A percentile compares a stretch with the other conserved stretches of the same genome.
Evolutionary conservation across 2,329 filamentous ascomycete species (phyloP).

Genomic region (Pyrenochaeta sp.): DNA sequence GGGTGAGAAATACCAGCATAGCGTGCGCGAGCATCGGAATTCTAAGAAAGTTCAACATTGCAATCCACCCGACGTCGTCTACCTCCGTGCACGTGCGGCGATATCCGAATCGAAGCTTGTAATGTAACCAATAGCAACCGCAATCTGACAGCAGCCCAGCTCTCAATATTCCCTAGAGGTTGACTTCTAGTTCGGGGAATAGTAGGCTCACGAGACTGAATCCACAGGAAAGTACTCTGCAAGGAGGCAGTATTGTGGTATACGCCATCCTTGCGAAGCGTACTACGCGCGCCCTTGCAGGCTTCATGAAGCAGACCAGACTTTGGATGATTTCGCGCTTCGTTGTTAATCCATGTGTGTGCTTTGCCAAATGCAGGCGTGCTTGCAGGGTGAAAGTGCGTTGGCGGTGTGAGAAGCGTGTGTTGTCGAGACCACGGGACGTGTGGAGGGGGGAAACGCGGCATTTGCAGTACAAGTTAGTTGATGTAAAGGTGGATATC

Average conservation of each 20-base stretch:
- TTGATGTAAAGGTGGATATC: too few relatives aligned
- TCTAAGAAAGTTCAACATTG: neutral
- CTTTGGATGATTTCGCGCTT: neutral
- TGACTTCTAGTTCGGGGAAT: neutral
- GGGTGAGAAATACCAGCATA: neutral
- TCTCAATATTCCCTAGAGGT: neutral
- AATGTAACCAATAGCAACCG: neutral
- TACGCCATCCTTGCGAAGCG: neutral
- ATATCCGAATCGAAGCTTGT: neutral
- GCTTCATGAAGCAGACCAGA: neutral
- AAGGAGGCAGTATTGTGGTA: neutral
- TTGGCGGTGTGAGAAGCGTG: neutral
- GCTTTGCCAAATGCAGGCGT: neutral
- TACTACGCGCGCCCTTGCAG: neutral
- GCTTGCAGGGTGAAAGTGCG: neutral
- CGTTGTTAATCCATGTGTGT: neutral
- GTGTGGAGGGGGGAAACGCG: neutral
- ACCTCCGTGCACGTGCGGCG: constrained; percentile 1
- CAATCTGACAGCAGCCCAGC: neutral
- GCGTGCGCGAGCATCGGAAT: neutral
- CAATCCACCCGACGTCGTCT: neutral
- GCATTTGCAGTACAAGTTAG: neutral
- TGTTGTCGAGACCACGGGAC: neutral
- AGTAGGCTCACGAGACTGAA: neutral
- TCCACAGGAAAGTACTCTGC: neutral